Percentiles rank a stretch among this genome's conserved stretches.
Evolutionary conservation across 495 filamentous ascomycete genomes (phyloP).

Genomic region (Penicillium paxilli): DNA sequence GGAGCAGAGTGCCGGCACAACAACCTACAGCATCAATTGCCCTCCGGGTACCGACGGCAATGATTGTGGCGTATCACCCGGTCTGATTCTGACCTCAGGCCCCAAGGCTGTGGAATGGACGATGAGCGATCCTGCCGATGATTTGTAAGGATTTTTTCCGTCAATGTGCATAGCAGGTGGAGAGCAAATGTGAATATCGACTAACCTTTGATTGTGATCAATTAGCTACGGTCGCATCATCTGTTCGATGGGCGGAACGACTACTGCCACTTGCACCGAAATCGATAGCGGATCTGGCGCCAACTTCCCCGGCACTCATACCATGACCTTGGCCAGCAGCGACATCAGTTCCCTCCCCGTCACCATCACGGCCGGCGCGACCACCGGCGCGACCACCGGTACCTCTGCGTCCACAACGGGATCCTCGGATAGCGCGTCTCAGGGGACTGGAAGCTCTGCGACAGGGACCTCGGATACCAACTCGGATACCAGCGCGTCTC

Average conservation of each 20-base stretch:
- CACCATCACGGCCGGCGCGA: constrained; percentile 32
- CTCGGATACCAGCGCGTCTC: neutral
- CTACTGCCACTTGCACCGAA: constrained; percentile 35
- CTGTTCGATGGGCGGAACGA: constrained; percentile 37
- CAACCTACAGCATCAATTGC: constrained; percentile 43
- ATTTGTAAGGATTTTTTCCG: neutral
- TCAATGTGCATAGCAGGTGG: neutral
- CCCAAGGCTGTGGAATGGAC: constrained; percentile 21
- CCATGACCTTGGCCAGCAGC: constrained; percentile 8
- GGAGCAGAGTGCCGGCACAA: constrained; percentile 30
- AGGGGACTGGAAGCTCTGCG: neutral
- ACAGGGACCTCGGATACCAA: neutral
- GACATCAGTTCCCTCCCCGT: constrained; percentile 29
- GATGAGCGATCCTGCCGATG: constrained; percentile 12
- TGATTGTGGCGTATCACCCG: constrained; percentile 36
- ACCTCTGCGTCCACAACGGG: constrained; percentile 4
- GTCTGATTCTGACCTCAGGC: constrained; percentile 31
- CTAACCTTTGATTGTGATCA: neutral
- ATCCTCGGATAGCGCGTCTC: neutral
- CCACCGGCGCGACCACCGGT: constrained; percentile 10
- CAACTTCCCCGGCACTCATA: constrained; percentile 24
- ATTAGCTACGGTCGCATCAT: constrained; percentile 25
- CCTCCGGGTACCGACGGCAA: constrained; percentile 26
- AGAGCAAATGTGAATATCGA: neutral
- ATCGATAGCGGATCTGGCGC: constrained; percentile 24